phyloP scores from a whole-genome alignment of 176 grass and related monocot species.

The Elaeis guineensis region DNA sequence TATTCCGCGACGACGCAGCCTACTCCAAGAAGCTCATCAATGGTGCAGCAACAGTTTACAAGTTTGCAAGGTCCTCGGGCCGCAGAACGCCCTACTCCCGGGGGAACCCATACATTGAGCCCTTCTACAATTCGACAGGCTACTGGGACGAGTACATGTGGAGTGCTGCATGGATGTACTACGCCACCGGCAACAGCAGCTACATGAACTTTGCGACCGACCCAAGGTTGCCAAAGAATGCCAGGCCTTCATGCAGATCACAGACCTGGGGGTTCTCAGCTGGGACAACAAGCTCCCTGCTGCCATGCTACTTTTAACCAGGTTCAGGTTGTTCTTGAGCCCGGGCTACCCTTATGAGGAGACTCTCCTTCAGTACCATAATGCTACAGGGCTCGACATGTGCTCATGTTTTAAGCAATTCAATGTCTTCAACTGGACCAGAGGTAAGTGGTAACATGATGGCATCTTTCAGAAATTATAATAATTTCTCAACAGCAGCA shows the following conservation, averaged over 20 bases:
- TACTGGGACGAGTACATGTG: slow-evolving; percentile 96
- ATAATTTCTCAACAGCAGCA: no score
- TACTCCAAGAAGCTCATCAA: slow-evolving; percentile 82
- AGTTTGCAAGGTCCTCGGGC: slow-evolving; percentile 53
- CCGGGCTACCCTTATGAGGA: slow-evolving; percentile 95
- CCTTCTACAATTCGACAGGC: slow-evolving; percentile 88
- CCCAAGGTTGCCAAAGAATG: slow-evolving; percentile 77
- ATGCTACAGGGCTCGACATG: slow-evolving; percentile 81
- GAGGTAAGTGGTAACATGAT: slow-evolving; percentile 40
- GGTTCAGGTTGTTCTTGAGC: slow-evolving; percentile 76
- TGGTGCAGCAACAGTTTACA: slow-evolving; percentile 72
- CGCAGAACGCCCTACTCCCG: slow-evolving; percentile 50
- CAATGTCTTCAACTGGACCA: slow-evolving; percentile 83
- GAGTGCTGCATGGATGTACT: slow-evolving; percentile 86
- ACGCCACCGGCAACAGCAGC: slow-evolving; percentile 76
- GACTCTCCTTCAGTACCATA: slow-evolving; percentile 84
- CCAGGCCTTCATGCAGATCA: slow-evolving; percentile 64
- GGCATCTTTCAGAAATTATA: background rate
- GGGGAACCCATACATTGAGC: slow-evolving; percentile 51
- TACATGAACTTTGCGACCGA: slow-evolving; percentile 67
- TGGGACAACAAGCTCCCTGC: slow-evolving; percentile 92
- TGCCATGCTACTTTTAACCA: slow-evolving; percentile 41
- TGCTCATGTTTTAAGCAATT: slow-evolving; percentile 65
- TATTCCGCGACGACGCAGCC: slow-evolving; percentile 78
- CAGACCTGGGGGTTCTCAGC: slow-evolving; percentile 83